These are phyloP conservation scores for Strigomonas oncopelti DNA, from an alignment of 208 protist genomes.

Conservation along the genomic window DNA sequence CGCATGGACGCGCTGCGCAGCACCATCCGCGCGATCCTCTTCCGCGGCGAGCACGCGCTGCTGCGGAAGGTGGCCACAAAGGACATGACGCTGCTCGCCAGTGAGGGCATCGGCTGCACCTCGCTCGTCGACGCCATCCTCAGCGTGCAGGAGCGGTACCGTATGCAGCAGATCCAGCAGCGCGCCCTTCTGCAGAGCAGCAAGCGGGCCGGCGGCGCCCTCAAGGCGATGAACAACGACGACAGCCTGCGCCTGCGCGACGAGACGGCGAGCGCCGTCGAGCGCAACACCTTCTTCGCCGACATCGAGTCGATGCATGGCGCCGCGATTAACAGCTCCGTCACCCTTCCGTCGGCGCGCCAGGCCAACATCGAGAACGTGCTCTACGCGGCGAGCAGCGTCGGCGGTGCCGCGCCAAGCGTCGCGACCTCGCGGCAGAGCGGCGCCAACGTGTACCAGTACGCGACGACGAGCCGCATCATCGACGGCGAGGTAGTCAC, in stretches of 20 bases:
- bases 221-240: not conserved
- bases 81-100: constrained; percentile 22
- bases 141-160: constrained; percentile 17
- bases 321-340: not conserved
- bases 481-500: not conserved
- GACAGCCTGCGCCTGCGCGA: not conserved
- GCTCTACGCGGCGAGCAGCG: not conserved
- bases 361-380: not conserved
- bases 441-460: not conserved
- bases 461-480: not conserved
- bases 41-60: constrained; percentile 55
- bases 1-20: constrained; percentile 63
- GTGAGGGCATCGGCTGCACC: constrained; percentile 17
- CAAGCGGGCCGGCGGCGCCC: not conserved
- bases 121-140: constrained; percentile 27
- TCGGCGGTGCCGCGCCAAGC: not conserved
- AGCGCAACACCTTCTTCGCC: not conserved
- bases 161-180: constrained; percentile 14
- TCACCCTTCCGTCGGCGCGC: not conserved
- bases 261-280: constrained; percentile 8
- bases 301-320: not conserved
- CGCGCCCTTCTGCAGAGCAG: not conserved
- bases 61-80: constrained; percentile 33
- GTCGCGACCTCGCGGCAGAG: not conserved
- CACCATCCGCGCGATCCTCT: constrained; percentile 64